Base-by-base conservation (phyloP, 352 stramenopile species). In the Globisporangium polare region DNA sequence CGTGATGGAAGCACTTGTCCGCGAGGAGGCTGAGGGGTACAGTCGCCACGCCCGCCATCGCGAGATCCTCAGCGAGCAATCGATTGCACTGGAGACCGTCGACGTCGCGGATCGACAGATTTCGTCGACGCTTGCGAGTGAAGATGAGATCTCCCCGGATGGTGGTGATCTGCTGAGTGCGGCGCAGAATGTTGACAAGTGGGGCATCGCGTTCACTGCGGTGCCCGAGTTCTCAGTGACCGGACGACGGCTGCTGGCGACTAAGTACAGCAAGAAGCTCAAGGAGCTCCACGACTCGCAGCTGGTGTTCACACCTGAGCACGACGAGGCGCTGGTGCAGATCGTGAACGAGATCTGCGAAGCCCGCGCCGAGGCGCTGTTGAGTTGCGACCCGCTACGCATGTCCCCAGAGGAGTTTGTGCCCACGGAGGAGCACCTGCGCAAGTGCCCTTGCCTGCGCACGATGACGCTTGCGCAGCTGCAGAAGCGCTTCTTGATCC, bases 341-440 rank as follows among this genome's bases (percentile, higher is more conserved):
- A 72, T 95, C 35, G 85, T 95, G 13, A 95, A 95, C 53, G 83
- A 89, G 43, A 83, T 94, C 18, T 96, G 85, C 46, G 87, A 94
- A 54, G 64, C 80, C 7, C 81, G 86, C 7, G 85, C 86, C 0
- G 85, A 94, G 59, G 86, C 82, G 5, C 63, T 90, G 18, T 45
- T 92, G 42, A 92, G 71, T 42, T 94, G 85, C 52, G 87, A 96
- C 47, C 86, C 87, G 17, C 66, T 96, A n/a, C 84, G 87, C 2
- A 93, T 96, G 82, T 58, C 75, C 1, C 82, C 83, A 2, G 83
- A 96, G 22, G 87, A 96, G 27, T 94, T 96, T 65, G 62, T 71
- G 15, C 82, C 81, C 0, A 86, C 73, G 4, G 73, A 88, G 24
- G 82, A 92, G 27, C 81, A 92, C 50, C 50, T 94, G 3, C 73